Evolutionary conservation across 148 eudicot genomes (phyloP).

Genomic region (Talinum fruticosum): DNA sequence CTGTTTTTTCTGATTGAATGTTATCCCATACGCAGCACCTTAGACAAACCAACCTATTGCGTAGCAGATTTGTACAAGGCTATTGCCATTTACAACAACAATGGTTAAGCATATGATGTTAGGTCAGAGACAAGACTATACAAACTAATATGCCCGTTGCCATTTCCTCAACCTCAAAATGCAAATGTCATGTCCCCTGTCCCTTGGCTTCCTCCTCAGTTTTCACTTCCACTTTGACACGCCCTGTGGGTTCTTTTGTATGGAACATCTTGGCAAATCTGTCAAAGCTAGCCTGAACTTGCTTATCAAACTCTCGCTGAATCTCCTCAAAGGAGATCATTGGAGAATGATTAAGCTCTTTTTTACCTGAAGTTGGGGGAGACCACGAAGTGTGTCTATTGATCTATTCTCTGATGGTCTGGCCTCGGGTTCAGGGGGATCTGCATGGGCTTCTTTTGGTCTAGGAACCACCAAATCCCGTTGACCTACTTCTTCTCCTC

Average conservation of each 20-base stretch:
- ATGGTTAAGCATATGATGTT: neutral
- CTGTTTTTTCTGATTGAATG: neutral
- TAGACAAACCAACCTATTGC: neutral
- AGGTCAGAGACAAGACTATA: neutral
- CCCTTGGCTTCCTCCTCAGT: neutral
- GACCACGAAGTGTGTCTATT: neutral
- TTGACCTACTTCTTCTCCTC: slow-evolving; percentile 38
- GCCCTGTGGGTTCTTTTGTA: neutral
- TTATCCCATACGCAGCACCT: neutral
- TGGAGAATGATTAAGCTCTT: neutral
- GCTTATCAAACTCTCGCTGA: neutral
- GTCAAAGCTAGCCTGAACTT: slow-evolving; percentile 16
- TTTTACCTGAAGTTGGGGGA: neutral
- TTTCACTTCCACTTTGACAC: slow-evolving; percentile 6
- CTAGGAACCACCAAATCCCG: slow-evolving; percentile 26
- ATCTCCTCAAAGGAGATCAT: neutral
- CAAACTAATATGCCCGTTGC: neutral
- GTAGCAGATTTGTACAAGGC: neutral
- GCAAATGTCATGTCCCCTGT: neutral
- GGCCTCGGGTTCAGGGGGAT: neutral
- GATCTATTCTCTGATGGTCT: neutral
- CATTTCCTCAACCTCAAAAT: neutral
- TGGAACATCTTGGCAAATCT: neutral
- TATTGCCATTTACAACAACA: neutral
- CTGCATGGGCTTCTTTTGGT: neutral